Evolutionary conservation across 352 stramenopile species (phyloP).

Genomic region (Phytopythium chamaehyphon): DNA sequence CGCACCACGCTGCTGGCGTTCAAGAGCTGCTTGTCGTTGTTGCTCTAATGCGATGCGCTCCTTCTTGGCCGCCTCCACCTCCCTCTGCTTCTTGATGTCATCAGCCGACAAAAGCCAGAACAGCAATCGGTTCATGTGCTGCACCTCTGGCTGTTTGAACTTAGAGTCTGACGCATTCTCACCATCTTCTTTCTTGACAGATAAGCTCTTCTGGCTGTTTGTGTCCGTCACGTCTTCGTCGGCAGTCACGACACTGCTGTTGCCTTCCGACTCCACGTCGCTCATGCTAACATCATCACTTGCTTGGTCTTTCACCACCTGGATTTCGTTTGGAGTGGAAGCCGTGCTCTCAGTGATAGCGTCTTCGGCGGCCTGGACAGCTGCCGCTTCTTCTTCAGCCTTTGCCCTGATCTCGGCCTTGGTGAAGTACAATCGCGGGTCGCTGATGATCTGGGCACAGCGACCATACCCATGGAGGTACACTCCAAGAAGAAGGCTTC

Average conservation of each 20-base stretch:
- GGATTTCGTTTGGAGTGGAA: slow-evolving; percentile 1
- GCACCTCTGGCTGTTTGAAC: slow-evolving; percentile 86
- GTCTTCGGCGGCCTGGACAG: background rate
- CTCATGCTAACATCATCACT: slow-evolving; percentile 30
- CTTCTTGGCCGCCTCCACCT: slow-evolving; percentile 75
- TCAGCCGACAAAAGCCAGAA: slow-evolving; percentile 84
- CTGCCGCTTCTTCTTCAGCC: slow-evolving; percentile 13
- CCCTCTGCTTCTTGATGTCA: slow-evolving; percentile 80
- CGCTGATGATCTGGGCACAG: slow-evolving; percentile 75
- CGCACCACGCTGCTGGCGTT: slow-evolving; percentile 61
- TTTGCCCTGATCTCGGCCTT: slow-evolving; percentile 53
- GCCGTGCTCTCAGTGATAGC: background rate
- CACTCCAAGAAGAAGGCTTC: slow-evolving; percentile 75
- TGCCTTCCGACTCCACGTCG: slow-evolving; percentile 46
- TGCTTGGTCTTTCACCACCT: slow-evolving; percentile 14
- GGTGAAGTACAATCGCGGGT: slow-evolving; percentile 69
- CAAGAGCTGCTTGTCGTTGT: slow-evolving; percentile 61
- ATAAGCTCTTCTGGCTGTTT: slow-evolving; percentile 13
- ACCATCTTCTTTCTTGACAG: slow-evolving; percentile 17
- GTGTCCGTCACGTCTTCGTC: slow-evolving; percentile 21
- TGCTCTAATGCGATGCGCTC: slow-evolving; percentile 66
- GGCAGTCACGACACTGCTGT: slow-evolving; percentile 32
- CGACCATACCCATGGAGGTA: slow-evolving; percentile 86
- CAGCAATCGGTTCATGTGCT: slow-evolving; percentile 87
- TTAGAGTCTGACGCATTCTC: slow-evolving; percentile 12